Percentiles rank a stretch among this genome's conserved stretches.
Evolutionary conservation across 148 eudicot species (phyloP).

Genomic region (Rhododendron vialii): DNA sequence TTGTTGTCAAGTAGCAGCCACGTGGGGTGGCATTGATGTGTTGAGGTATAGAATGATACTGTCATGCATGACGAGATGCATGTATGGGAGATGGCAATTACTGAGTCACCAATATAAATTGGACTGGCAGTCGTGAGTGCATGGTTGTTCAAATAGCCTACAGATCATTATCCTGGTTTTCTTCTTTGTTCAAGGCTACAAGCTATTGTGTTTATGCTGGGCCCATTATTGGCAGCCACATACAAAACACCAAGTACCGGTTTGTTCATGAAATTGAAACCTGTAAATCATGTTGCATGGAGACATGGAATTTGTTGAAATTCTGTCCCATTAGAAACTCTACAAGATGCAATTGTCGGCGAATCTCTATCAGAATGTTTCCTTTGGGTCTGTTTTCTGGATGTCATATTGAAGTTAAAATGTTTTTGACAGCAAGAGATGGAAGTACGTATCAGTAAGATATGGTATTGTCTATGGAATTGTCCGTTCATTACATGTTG

Average conservation of each 20-base stretch:
- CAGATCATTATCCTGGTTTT: background rate
- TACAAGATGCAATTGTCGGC: background rate
- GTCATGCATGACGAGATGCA: background rate
- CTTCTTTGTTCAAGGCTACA: background rate
- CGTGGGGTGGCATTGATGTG: background rate
- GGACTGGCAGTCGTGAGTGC: background rate
- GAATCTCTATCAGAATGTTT: background rate
- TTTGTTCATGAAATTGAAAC: background rate
- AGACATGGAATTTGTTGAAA: background rate
- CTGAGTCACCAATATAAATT: background rate
- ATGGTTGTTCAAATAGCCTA: background rate
- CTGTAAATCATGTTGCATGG: background rate
- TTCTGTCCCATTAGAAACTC: background rate
- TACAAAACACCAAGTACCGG: background rate
- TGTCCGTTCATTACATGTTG: background rate
- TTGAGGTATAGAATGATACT: background rate
- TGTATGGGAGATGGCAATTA: background rate
- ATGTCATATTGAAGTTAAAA: background rate
- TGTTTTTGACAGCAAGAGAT: background rate
- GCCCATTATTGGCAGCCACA: background rate
- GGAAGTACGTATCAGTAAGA: background rate
- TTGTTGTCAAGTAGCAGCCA: background rate
- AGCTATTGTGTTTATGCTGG: background rate
- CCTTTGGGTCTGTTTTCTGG: background rate
- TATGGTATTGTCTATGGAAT: background rate